Percentiles rank a stretch among this genome's conserved stretches.
These are phyloP conservation scores for Claviceps fusiformis DNA, from an alignment of 2,329 filamentous ascomycete genomes.

Conservation along the genomic window DNA sequence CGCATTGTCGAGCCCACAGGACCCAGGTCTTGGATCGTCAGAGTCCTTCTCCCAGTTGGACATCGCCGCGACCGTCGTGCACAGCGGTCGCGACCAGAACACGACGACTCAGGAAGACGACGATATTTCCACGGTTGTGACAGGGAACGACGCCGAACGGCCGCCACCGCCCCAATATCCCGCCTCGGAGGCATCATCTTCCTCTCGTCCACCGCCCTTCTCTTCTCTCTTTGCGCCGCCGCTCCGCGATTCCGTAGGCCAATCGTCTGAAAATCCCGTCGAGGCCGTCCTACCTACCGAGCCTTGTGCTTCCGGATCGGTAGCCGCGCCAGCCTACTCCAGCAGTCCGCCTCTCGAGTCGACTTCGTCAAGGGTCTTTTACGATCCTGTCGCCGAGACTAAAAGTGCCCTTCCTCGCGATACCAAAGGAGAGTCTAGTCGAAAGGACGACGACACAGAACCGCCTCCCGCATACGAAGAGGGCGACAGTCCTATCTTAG, in stretches of 20 bases:
- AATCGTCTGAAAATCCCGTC: conserved; percentile 19
- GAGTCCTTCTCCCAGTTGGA: conserved; percentile 18
- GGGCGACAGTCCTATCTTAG: conserved; percentile 79
- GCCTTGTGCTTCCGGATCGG: conserved; percentile 22
- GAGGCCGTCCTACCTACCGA: conserved; percentile 12
- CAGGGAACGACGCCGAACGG: conserved; percentile 21
- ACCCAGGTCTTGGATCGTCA: conserved; percentile 20
- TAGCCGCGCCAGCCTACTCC: conserved; percentile 42
- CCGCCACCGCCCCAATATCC: conserved; percentile 49
- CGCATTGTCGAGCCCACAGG: conserved; percentile 24
- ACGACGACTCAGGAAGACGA: conserved; percentile 11
- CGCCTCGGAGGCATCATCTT: conserved; percentile 37
- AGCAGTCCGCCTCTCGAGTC: conserved; percentile 22
- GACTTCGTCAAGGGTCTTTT: conserved; percentile 25
- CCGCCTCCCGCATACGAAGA: conserved; percentile 94
- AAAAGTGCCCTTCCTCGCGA: conserved; percentile 75
- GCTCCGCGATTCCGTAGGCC: conserved; percentile 21
- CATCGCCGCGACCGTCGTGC: conserved; percentile 17
- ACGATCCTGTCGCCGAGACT: conserved; percentile 53
- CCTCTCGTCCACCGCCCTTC: conserved; percentile 43
- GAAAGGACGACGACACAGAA: conserved; percentile 73
- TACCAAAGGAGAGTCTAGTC: conserved; percentile 60
- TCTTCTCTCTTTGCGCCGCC: conserved; percentile 43
- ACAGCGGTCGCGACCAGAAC: conserved; percentile 13
- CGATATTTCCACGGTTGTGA: conserved; percentile 9